Percentiles rank a stretch among this genome's conserved stretches.
Evolutionary conservation across 75 land plant genomes (phyloP).

Genomic region (Pinus tabuliformis): DNA sequence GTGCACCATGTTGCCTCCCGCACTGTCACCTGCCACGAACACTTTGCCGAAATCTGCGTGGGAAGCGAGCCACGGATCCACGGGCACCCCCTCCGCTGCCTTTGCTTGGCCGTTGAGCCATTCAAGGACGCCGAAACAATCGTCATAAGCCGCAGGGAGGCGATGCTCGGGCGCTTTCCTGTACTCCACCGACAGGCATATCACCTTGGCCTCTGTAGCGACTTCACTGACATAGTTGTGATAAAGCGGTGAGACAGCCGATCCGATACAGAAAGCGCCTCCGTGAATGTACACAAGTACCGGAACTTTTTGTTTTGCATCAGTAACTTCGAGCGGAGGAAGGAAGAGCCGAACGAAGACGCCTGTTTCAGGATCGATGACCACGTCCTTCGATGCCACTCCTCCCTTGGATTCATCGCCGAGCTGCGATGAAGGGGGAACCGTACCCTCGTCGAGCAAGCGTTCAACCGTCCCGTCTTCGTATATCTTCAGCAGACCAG

Average conservation of each 20-base stretch:
- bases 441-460: conserved; percentile 1
- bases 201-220: neutral
- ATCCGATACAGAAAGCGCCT: conserved; percentile 21
- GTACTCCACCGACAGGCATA: conserved; percentile 53
- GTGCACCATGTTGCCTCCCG: conserved; percentile 59
- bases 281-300: no score
- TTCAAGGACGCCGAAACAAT: conserved; percentile 38
- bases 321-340: neutral
- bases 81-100: neutral
- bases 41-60: conserved; percentile 26
- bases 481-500: conserved; percentile 1
- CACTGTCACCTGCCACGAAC: conserved; percentile 56
- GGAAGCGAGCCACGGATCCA: conserved; percentile 24
- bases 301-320: neutral
- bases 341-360: conserved; percentile 30
- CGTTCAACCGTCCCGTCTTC: conserved; percentile 34
- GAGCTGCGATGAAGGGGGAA: conserved; percentile 19
- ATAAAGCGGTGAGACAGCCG: conserved; percentile 14
- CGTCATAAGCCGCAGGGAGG: conserved; percentile 56
- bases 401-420: neutral
- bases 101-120: conserved; percentile 41
- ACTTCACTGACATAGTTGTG: conserved; percentile 27
- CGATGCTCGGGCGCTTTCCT: conserved; percentile 56
- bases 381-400: conserved; percentile 20
- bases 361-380: no score